A percentile compares a stretch with the other conserved stretches of the same genome.
Conservation (phyloP, 2,329 filamentous ascomycete species). For the Cladobotryum mycophilum region DNA sequence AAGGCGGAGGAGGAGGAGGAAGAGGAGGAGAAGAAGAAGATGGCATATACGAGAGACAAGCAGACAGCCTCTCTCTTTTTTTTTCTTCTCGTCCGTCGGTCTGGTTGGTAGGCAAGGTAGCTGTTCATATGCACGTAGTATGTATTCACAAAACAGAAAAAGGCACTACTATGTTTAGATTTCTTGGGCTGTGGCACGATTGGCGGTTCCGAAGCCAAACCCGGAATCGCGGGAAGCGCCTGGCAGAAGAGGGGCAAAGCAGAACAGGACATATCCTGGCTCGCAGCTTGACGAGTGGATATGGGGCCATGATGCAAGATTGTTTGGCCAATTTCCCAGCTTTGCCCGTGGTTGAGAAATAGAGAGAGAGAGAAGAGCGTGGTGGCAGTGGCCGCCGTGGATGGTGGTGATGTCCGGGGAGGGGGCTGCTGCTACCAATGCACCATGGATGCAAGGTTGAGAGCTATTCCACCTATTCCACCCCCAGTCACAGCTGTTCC, state of each 20-base stretch:
- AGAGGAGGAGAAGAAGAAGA: not conserved
- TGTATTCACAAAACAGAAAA: no score
- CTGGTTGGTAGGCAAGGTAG: no score
- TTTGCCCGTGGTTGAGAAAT: conserved; percentile 13
- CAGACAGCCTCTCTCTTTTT: conserved; percentile 1
- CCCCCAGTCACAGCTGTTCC: no score
- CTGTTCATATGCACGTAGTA: no score
- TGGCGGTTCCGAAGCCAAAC: conserved; percentile 6
- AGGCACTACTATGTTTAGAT: not conserved
- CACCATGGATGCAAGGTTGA: no score
- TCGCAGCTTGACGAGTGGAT: conserved; percentile 5
- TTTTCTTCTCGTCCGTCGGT: not conserved
- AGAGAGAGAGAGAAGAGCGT: not conserved
- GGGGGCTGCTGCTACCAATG: no score
- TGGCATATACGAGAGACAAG: not conserved
- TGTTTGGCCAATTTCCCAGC: conserved; percentile 19
- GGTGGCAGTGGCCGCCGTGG: no score
- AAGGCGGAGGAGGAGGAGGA: not conserved
- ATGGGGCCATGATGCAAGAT: conserved; percentile 4
- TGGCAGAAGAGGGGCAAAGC: conserved; percentile 1
- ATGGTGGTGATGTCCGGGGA: no score
- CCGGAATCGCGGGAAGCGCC: conserved; percentile 10
- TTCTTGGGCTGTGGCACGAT: not conserved
- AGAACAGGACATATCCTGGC: conserved; percentile 1
- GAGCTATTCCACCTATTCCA: no score